These are phyloP conservation scores for Trifolium dubium DNA, from an alignment of 306 rosid genomes.

Conservation along the genomic window DNA sequence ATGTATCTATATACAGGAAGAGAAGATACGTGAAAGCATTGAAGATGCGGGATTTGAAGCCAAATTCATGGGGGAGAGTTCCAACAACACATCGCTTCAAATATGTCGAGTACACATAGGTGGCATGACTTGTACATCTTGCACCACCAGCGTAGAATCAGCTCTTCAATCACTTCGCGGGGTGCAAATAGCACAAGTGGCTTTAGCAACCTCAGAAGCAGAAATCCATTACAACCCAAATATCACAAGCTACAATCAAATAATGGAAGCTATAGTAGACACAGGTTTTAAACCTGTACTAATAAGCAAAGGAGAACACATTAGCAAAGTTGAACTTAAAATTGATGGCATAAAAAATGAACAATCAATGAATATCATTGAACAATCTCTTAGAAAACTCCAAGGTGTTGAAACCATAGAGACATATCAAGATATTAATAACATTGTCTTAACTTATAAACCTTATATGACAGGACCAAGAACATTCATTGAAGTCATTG, in stretches of 20 bases:
- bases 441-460: slow-evolving; percentile 65
- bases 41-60: slow-evolving; percentile 77
- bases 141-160: slow-evolving; percentile 72
- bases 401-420: slow-evolving; percentile 62
- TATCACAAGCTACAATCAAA: slow-evolving; percentile 48
- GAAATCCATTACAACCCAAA: slow-evolving; percentile 65
- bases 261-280: slow-evolving; percentile 52
- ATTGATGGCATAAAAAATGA: slow-evolving; percentile 57
- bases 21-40: slow-evolving; percentile 61
- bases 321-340: slow-evolving; percentile 67
- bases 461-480: slow-evolving; percentile 76
- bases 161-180: slow-evolving; percentile 58
- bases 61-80: slow-evolving; percentile 44
- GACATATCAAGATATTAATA: slow-evolving; percentile 39
- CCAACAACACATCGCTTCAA: slow-evolving; percentile 42
- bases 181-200: slow-evolving; percentile 70
- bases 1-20: slow-evolving; percentile 47
- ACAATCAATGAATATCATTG: slow-evolving; percentile 46
- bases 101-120: slow-evolving; percentile 63
- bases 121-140: slow-evolving; percentile 86
- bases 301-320: slow-evolving; percentile 63
- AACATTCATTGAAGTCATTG: slow-evolving; percentile 67
- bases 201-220: slow-evolving; percentile 78
- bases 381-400: slow-evolving; percentile 52
- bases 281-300: slow-evolving; percentile 63